phyloP scores from a whole-genome alignment of 441 rosid genomes.

The Syzygium syzygioides region DNA sequence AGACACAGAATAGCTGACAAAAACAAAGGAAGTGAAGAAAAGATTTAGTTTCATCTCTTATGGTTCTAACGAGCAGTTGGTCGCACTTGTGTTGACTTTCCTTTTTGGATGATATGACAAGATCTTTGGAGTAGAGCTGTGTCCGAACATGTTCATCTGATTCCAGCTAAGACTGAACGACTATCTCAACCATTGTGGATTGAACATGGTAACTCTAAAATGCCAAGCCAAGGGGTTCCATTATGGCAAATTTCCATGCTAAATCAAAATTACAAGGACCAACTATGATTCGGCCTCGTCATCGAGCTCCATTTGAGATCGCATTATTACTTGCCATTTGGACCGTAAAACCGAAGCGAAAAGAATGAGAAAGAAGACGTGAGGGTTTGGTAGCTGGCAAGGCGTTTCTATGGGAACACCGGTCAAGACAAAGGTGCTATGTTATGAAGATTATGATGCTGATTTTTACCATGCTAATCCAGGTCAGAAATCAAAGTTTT shows the following conservation, averaged over 20 bases:
- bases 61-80: background rate
- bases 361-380: background rate
- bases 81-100: background rate
- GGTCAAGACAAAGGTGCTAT: background rate
- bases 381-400: background rate
- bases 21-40: background rate
- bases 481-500: background rate
- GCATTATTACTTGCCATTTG: background rate
- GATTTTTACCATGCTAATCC: background rate
- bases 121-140: background rate
- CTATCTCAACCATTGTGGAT: background rate
- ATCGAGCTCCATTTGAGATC: background rate
- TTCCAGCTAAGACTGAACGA: background rate
- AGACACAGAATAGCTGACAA: slow-evolving; percentile 6
- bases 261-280: too few relatives aligned
- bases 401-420: background rate
- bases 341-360: too few relatives aligned
- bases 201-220: background rate
- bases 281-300: background rate
- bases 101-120: background rate
- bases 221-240: too few relatives aligned
- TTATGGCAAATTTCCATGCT: too few relatives aligned
- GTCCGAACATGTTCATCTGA: background rate
- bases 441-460: background rate
- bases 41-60: background rate